Evolutionary conservation across 352 stramenopile species (phyloP).

Genomic region (Globisporangium megalacanthum): DNA sequence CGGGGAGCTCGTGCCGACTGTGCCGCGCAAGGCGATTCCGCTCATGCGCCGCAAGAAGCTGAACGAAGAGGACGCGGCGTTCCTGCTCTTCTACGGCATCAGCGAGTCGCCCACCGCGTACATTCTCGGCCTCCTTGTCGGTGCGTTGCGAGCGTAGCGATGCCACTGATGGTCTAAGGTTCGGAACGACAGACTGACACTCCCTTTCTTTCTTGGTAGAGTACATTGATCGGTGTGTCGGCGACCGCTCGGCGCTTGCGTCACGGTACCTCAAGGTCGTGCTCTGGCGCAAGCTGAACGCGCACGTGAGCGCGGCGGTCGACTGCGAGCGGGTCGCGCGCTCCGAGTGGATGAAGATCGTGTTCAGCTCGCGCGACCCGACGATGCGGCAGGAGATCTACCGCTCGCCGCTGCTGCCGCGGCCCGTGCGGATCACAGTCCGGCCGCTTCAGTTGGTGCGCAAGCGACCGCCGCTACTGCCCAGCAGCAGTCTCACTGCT

Average conservation of each 20-base stretch:
- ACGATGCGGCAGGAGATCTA: constrained; percentile 15
- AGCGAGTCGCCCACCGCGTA: constrained; percentile 36
- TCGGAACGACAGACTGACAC: constrained; percentile 1
- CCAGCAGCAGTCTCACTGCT: constrained; percentile 1
- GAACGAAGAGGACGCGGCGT: constrained; percentile 59
- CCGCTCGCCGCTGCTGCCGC: constrained; percentile 37
- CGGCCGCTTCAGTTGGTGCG: constrained; percentile 36
- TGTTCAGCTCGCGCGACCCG: constrained; percentile 42
- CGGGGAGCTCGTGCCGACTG: neutral
- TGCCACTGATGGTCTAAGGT: constrained; percentile 1
- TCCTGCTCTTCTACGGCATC: constrained; percentile 62
- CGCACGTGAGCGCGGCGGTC: constrained; percentile 26
- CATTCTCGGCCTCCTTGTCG: constrained; percentile 53
- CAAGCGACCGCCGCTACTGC: constrained; percentile 10
- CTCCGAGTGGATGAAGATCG: constrained; percentile 81
- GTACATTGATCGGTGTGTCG: constrained; percentile 41
- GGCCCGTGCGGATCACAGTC: constrained; percentile 57
- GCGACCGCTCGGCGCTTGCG: constrained; percentile 19
- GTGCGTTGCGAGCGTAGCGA: constrained; percentile 19
- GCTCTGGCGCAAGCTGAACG: constrained; percentile 49
- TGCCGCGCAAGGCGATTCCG: constrained; percentile 9
- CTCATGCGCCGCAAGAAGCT: constrained; percentile 23
- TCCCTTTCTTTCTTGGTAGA: constrained; percentile 33
- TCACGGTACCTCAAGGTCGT: constrained; percentile 40
- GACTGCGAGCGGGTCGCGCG: constrained; percentile 32